phyloP scores from a whole-genome alignment of 331 rosid genomes.

The Ulmus americana region DNA sequence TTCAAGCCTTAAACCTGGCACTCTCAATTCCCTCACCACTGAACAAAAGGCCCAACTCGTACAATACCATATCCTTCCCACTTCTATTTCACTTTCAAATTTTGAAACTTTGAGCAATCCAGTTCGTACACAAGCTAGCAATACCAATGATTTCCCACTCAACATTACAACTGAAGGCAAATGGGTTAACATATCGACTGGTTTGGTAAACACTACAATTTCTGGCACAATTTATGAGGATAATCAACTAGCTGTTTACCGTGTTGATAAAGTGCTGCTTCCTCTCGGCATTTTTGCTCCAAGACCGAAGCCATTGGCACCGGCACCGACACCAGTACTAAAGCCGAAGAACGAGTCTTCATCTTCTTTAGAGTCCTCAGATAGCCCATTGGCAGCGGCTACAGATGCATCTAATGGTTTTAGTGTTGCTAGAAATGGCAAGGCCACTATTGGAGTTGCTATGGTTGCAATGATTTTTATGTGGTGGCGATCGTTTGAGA shows the following conservation, averaged over 20 bases:
- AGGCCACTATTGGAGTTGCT: too few relatives aligned
- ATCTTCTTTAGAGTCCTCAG: too few relatives aligned
- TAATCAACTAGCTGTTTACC: neutral
- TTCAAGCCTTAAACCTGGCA: too few relatives aligned
- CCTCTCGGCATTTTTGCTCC: constrained; percentile 2
- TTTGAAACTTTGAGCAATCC: neutral
- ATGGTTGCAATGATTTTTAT: too few relatives aligned
- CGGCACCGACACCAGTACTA: neutral
- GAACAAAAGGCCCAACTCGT: too few relatives aligned
- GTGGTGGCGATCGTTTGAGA: too few relatives aligned
- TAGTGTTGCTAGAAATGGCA: too few relatives aligned
- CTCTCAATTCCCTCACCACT: too few relatives aligned
- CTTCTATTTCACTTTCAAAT: neutral
- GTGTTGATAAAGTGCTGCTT: neutral
- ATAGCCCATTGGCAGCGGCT: too few relatives aligned
- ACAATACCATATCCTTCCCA: too few relatives aligned
- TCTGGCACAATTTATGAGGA: neutral
- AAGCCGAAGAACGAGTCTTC: too few relatives aligned
- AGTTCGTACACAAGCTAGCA: neutral
- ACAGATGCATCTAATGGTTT: too few relatives aligned
- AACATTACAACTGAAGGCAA: neutral
- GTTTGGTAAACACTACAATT: neutral
- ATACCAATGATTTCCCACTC: neutral
- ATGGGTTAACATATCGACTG: neutral
- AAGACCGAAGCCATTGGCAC: neutral